A percentile compares a stretch with the other conserved stretches of the same genome.
Evolutionary conservation across 2,329 filamentous ascomycete species (phyloP).

Genomic region (Diaporthe velutina): DNA sequence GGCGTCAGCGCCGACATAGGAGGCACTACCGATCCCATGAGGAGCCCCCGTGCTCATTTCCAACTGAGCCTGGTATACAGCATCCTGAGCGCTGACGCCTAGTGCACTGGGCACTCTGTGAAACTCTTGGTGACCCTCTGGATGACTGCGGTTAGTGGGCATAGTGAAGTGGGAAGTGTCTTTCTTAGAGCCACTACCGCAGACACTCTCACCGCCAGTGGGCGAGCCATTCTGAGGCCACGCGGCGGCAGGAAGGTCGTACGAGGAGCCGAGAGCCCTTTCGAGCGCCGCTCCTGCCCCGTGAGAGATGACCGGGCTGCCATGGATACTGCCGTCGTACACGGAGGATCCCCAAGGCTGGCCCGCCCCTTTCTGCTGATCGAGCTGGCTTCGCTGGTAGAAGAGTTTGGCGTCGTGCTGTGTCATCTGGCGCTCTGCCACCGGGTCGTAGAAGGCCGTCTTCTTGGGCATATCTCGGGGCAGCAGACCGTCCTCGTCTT

Average conservation of each 20-base stretch:
- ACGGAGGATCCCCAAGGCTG: slow-evolving; percentile 54
- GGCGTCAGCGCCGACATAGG: slow-evolving; percentile 79
- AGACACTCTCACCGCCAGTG: slow-evolving; percentile 32
- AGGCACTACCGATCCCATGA: slow-evolving; percentile 73
- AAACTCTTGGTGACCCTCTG: slow-evolving; percentile 35
- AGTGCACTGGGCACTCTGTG: slow-evolving; percentile 29
- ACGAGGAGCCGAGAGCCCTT: slow-evolving; percentile 30
- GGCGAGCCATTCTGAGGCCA: slow-evolving; percentile 37
- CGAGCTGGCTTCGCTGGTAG: slow-evolving; percentile 88
- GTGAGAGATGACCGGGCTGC: slow-evolving; percentile 58
- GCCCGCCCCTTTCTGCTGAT: slow-evolving; percentile 56
- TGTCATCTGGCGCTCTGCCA: slow-evolving; percentile 93
- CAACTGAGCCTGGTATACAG: slow-evolving; percentile 42
- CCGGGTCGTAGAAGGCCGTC: slow-evolving; percentile 93
- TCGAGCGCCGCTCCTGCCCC: slow-evolving; percentile 31
- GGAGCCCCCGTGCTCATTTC: slow-evolving; percentile 55
- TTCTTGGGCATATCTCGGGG: slow-evolving; percentile 72
- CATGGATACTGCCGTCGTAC: slow-evolving; percentile 54
- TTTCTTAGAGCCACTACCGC: slow-evolving; percentile 39
- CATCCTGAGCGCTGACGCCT: slow-evolving; percentile 41
- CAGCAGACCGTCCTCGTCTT: slow-evolving; percentile 68
- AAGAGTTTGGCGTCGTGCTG: slow-evolving; percentile 96
- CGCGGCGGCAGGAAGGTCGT: slow-evolving; percentile 34
- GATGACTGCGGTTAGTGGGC: slow-evolving; percentile 38
- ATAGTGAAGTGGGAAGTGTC: slow-evolving; percentile 38